Evolutionary conservation across 768 basidiomycete genomes (phyloP).

Genomic region (Phylloporus sp.): DNA sequence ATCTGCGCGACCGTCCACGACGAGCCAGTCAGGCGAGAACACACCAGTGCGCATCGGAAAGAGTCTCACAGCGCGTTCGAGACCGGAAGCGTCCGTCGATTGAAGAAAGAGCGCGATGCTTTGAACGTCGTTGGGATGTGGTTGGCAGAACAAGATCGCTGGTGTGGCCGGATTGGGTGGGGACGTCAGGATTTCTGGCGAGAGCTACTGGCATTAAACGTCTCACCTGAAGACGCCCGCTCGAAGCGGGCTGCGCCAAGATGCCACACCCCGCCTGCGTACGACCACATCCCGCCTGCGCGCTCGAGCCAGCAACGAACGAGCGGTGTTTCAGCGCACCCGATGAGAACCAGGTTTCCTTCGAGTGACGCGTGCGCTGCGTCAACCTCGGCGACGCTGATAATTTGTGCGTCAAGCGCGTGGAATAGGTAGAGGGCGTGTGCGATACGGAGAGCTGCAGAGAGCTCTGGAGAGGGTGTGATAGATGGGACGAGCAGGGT

Average conservation of each 20-base stretch:
- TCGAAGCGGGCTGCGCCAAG: constrained; percentile 14
- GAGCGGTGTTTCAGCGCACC: constrained; percentile 35
- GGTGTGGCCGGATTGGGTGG: neutral
- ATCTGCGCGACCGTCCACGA: constrained; percentile 52
- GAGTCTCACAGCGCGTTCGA: constrained; percentile 66
- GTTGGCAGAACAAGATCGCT: constrained; percentile 58
- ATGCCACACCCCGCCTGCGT: constrained; percentile 19
- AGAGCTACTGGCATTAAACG: too few species aligned
- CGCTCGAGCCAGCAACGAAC: constrained; percentile 30
- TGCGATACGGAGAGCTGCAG: constrained; percentile 60
- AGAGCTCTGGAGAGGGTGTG: constrained; percentile 34
- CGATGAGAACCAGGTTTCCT: constrained; percentile 60
- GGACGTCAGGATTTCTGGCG: neutral
- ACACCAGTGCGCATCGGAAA: constrained; percentile 85
- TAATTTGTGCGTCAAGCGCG: constrained; percentile 63
- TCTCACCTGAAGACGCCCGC: constrained; percentile 19
- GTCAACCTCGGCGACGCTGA: constrained; percentile 31
- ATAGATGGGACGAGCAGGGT: constrained; percentile 49
- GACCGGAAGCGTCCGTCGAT: constrained; percentile 48
- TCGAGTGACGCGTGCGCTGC: constrained; percentile 6
- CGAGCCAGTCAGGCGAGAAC: constrained; percentile 71
- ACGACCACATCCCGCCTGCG: constrained; percentile 12
- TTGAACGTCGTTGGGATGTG: constrained; percentile 21
- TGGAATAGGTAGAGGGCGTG: constrained; percentile 67
- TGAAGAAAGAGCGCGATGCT: constrained; percentile 52